Percentiles rank a stretch among this genome's conserved stretches.
phyloP scores from a whole-genome alignment of 1,139 yeast genomes.

The Hemisphaericaspora subhashii region DNA sequence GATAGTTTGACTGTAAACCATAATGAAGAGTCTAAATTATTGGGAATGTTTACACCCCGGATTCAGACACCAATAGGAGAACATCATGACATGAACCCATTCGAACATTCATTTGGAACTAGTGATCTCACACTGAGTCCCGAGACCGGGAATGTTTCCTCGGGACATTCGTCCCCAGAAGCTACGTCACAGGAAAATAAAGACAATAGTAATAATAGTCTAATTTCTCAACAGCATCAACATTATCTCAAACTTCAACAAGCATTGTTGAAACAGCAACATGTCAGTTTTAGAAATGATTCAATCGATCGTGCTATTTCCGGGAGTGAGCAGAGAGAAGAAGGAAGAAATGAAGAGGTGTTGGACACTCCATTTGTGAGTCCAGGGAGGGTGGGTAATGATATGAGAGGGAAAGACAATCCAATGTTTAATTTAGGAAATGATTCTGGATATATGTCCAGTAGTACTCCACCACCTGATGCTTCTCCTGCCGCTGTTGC shows the following conservation, averaged over 20 bases:
- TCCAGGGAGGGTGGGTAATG: too few species aligned
- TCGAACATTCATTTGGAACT: constrained; percentile 32
- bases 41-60: constrained; percentile 41
- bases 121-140: constrained; percentile 11
- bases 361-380: too few species aligned
- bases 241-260: constrained; percentile 39
- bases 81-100: constrained; percentile 37
- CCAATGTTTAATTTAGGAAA: too few species aligned
- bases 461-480: too few species aligned
- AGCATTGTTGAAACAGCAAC: constrained; percentile 37
- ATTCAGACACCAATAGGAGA: constrained; percentile 34
- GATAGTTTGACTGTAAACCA: constrained; percentile 11
- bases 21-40: too few species aligned
- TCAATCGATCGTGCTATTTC: constrained; percentile 9
- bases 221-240: constrained; percentile 27
- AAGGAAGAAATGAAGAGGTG: too few species aligned
- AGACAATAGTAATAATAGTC: constrained; percentile 3
- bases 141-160: constrained; percentile 19
- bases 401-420: too few species aligned
- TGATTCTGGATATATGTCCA: too few species aligned
- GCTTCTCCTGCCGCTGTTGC: too few species aligned
- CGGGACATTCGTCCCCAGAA: constrained; percentile 16
- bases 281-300: too few species aligned
- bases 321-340: too few species aligned
- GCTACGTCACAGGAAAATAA: too few species aligned